Evolutionary conservation across 1,139 yeast genomes (phyloP).

Genomic region (Hyphopichia buzzinii): DNA sequence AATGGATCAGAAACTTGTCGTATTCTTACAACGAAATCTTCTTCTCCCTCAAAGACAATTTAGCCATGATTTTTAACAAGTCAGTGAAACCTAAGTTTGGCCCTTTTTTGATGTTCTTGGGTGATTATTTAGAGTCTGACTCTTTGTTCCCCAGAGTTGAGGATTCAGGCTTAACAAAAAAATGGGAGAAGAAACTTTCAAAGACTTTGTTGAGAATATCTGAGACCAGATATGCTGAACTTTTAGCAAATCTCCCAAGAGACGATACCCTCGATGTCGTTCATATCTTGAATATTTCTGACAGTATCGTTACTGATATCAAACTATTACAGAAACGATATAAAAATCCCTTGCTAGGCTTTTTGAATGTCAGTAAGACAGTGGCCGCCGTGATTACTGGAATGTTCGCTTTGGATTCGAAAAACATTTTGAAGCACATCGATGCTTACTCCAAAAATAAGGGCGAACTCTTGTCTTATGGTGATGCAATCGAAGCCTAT

Average conservation of each 20-base stretch:
- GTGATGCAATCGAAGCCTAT: slow-evolving; percentile 64
- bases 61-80: slow-evolving; percentile 47
- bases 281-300: slow-evolving; percentile 62
- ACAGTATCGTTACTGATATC: slow-evolving; percentile 51
- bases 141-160: slow-evolving; percentile 36
- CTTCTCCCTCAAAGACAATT: slow-evolving; percentile 41
- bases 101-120: slow-evolving; percentile 50
- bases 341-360: slow-evolving; percentile 60
- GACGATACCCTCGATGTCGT: slow-evolving; percentile 56
- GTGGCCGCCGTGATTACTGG: slow-evolving; percentile 57
- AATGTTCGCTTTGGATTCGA: slow-evolving; percentile 64
- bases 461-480: slow-evolving; percentile 45
- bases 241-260: slow-evolving; percentile 60
- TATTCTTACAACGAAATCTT: slow-evolving; percentile 50
- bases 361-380: slow-evolving; percentile 52
- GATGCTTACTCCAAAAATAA: slow-evolving; percentile 39
- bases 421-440: slow-evolving; percentile 58
- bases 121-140: slow-evolving; percentile 52
- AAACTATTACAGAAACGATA: slow-evolving; percentile 58
- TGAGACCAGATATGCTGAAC: slow-evolving; percentile 57
- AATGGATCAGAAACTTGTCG: slow-evolving; percentile 51
- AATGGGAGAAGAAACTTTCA: slow-evolving; percentile 53
- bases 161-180: slow-evolving; percentile 38
- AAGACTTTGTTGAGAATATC: slow-evolving; percentile 51
- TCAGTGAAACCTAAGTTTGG: slow-evolving; percentile 61